These are phyloP conservation scores for Nicotiana rustica DNA, from an alignment of 305 asterid genomes.

Conservation along the genomic window DNA sequence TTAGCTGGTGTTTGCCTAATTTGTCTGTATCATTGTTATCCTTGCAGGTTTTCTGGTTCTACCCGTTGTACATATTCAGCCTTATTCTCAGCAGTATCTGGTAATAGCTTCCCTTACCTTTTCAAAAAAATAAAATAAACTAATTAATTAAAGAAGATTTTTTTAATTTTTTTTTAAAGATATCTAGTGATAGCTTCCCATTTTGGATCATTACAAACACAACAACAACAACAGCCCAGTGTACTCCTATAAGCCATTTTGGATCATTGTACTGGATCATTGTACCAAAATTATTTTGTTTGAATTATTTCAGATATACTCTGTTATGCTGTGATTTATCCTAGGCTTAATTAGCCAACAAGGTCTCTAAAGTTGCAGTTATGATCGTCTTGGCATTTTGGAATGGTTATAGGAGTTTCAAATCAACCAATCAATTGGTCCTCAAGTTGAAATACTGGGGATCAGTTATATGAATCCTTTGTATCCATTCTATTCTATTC, in stretches of 20 bases:
- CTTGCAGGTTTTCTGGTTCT: constrained; percentile 91
- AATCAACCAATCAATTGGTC: background rate
- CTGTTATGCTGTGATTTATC: background rate
- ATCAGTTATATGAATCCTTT: background rate
- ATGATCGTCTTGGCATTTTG: background rate
- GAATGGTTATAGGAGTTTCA: background rate
- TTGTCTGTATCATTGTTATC: constrained; percentile 34
- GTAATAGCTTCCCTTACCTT: constrained; percentile 54
- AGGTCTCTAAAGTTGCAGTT: constrained; percentile 25
- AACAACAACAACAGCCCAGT: background rate
- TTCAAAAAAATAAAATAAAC: background rate
- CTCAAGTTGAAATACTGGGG: background rate
- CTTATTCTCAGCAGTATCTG: constrained; percentile 82
- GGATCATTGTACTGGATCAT: too few species aligned
- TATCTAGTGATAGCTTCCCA: background rate
- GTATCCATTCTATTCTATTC: background rate
- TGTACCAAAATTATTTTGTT: too few species aligned
- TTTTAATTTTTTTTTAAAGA: background rate
- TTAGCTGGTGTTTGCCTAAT: background rate
- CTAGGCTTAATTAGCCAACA: background rate
- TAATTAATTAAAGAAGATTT: too few species aligned
- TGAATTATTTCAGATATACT: background rate
- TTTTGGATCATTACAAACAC: constrained; percentile 14
- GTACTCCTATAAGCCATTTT: too few species aligned
- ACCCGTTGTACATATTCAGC: constrained; percentile 92